phyloP scores from a whole-genome alignment of 257 asterid genomes.

The Solanum megistacrolobum region DNA sequence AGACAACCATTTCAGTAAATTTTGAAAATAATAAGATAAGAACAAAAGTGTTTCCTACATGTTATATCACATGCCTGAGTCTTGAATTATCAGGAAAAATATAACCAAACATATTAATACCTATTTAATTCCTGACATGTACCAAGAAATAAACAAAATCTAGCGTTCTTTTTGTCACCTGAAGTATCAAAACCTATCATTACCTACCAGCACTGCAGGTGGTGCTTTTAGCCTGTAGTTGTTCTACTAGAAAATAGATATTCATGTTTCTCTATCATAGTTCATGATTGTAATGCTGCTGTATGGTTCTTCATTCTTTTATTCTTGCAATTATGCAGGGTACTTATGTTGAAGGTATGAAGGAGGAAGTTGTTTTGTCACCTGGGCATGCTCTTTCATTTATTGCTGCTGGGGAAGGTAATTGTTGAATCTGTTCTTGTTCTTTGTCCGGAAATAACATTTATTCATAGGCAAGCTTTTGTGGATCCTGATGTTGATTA shows the following conservation, averaged over 20 bases:
- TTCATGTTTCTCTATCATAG: background rate
- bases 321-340: conserved; percentile 45
- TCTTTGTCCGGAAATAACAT: background rate
- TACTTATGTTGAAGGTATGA: conserved; percentile 96
- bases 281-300: background rate
- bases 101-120: background rate
- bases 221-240: background rate
- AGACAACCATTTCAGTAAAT: background rate
- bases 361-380: conserved; percentile 97
- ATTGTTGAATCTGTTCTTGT: background rate
- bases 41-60: background rate
- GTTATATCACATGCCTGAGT: background rate
- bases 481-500: background rate
- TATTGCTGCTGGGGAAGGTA: conserved; percentile 99
- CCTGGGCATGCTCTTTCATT: conserved; percentile 99
- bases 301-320: background rate
- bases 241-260: background rate
- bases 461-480: background rate
- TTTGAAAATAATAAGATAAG: background rate
- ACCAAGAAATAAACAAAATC: background rate
- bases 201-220: background rate
- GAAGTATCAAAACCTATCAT: background rate
- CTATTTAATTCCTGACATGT: background rate
- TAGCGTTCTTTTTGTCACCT: background rate
- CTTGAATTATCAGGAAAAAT: background rate